Conservation (phyloP, 129 eudicot genomes). For the Erigeron canadensis region DNA sequence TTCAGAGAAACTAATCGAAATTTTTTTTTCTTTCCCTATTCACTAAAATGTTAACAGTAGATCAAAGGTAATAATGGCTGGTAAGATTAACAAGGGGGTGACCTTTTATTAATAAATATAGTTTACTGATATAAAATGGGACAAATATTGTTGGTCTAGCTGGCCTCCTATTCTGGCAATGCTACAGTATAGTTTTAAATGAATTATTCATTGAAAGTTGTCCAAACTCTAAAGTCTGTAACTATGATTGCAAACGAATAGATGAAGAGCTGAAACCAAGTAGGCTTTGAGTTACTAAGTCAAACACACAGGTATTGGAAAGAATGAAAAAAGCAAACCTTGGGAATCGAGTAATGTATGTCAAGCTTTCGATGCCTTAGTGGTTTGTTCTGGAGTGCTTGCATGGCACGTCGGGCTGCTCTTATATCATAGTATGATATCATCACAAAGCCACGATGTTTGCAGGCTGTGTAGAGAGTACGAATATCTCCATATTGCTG, state of each 20-base stretch:
- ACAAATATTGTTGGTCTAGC: not conserved
- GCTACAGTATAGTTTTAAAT: not conserved
- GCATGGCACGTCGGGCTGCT: constrained; percentile 89
- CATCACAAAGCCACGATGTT: constrained; percentile 93
- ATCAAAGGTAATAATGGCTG: not conserved
- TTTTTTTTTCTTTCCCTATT: not conserved
- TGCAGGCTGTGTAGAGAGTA: constrained; percentile 87
- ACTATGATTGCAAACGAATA: constrained; percentile 5
- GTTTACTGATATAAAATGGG: too few relatives aligned
- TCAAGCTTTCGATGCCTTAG: constrained; percentile 75
- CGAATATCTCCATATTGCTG: constrained; percentile 95
- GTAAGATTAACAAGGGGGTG: not conserved
- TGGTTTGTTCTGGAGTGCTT: constrained; percentile 79
- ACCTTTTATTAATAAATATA: too few relatives aligned
- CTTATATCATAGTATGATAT: constrained; percentile 89
- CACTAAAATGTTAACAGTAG: not conserved
- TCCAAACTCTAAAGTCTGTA: not conserved
- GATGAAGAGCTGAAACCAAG: constrained; percentile 8
- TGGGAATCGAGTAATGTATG: constrained; percentile 83
- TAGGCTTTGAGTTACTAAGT: constrained; percentile 10
- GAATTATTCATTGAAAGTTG: not conserved
- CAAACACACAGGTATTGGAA: constrained; percentile 16
- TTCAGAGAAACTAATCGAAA: not conserved
- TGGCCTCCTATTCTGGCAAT: not conserved
- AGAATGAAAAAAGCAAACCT: constrained; percentile 45